Evolutionary conservation across 1,139 yeast species (phyloP).

Genomic region (Kodamaea derodonti): DNA sequence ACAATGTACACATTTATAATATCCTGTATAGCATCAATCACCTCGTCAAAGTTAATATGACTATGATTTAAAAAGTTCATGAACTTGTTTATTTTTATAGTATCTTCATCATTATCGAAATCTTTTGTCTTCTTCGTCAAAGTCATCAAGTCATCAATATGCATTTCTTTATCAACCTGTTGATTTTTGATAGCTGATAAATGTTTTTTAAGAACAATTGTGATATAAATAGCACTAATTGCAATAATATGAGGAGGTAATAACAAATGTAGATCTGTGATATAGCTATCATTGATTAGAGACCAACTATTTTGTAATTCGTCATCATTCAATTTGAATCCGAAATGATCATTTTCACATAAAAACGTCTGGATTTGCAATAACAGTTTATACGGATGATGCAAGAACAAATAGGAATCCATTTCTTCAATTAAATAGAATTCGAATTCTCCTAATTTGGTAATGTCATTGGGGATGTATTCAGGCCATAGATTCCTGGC

Average conservation of each 20-base stretch:
- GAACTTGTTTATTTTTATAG: conserved; percentile 47
- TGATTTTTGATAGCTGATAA: conserved; percentile 18
- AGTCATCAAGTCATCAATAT: conserved; percentile 39
- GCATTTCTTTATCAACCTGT: conserved; percentile 18
- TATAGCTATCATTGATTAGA: conserved; percentile 81
- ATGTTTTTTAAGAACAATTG: conserved; percentile 55
- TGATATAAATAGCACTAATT: conserved; percentile 70
- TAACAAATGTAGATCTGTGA: conserved; percentile 77
- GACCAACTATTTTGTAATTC: conserved; percentile 90
- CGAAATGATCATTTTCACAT: conserved; percentile 25
- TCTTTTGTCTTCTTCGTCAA: conserved; percentile 21
- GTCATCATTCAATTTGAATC: conserved; percentile 50
- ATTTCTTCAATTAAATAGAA: conserved; percentile 89
- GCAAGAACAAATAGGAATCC: conserved; percentile 73
- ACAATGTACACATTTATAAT: conserved; percentile 71
- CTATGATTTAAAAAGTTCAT: conserved; percentile 69
- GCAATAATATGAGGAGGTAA: conserved; percentile 94
- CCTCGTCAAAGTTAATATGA: conserved; percentile 71
- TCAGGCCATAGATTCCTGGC: conserved; percentile 95
- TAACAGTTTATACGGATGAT: conserved; percentile 84
- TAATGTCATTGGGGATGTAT: conserved; percentile 84
- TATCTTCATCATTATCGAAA: conserved; percentile 35
- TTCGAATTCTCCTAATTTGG: conserved; percentile 94
- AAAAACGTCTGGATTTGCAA: conserved; percentile 53
- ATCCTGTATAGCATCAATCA: conserved; percentile 80